These are phyloP conservation scores for Venturia oleaginea DNA, from an alignment of 2,329 filamentous ascomycete genomes.

Conservation along the genomic window DNA sequence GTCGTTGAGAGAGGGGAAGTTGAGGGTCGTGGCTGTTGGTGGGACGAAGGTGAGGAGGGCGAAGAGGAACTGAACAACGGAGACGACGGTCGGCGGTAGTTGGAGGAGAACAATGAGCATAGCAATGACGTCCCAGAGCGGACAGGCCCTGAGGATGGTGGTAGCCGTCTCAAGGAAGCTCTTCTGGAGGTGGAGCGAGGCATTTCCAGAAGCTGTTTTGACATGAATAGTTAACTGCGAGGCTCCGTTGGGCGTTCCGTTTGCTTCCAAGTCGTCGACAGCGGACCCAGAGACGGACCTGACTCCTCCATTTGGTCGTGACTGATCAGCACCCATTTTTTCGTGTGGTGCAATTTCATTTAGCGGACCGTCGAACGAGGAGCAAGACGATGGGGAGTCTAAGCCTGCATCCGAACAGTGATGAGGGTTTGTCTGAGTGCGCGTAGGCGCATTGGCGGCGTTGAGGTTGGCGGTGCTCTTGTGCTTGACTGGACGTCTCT, in stretches of 20 bases:
- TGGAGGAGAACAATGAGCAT: conserved; percentile 94
- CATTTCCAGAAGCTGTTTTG: conserved; percentile 3
- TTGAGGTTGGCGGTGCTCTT: conserved; percentile 38
- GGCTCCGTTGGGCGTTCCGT: background rate
- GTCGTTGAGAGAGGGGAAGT: conserved; percentile 72
- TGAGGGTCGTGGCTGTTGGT: conserved; percentile 65
- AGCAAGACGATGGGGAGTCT: background rate
- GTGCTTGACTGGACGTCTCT: conserved; percentile 50
- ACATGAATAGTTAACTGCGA: conserved; percentile 11
- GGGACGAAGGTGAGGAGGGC: conserved; percentile 88
- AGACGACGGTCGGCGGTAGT: conserved; percentile 78
- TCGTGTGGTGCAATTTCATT: conserved; percentile 15
- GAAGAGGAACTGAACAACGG: conserved; percentile 84
- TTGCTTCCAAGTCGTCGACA: conserved; percentile 29
- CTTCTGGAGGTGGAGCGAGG: conserved; percentile 9
- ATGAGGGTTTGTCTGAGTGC: background rate
- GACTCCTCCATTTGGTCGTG: conserved; percentile 22
- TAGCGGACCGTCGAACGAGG: conserved; percentile 4
- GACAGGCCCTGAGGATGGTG: conserved; percentile 82
- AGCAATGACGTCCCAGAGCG: conserved; percentile 88
- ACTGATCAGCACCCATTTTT: conserved; percentile 14
- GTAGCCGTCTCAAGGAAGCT: conserved; percentile 69
- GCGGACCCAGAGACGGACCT: conserved; percentile 36
- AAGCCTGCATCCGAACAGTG: background rate
- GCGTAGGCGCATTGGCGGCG: conserved; percentile 22